Evolutionary conservation across 2,329 filamentous ascomycete species (phyloP), one percentile per base, ranked within the genome.

Genomic region (Elsinoe arachidis): DNA sequence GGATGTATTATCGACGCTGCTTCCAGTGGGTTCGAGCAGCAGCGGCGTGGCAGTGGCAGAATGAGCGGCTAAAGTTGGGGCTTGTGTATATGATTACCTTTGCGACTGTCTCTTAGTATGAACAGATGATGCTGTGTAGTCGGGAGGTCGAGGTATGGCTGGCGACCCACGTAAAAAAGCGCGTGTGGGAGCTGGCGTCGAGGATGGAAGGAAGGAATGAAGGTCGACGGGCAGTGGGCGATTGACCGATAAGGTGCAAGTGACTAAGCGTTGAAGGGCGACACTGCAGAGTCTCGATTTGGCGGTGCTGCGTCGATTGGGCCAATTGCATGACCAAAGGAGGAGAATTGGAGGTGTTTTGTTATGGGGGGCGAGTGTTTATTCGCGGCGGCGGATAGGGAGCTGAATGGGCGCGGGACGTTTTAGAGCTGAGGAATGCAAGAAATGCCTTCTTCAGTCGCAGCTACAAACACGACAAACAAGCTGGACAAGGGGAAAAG

Each of bases 181-280:
- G 49, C 49, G 49, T 53, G 49, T 53, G 49, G 49, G 49, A 17
- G 33, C 26, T 15, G 49, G 49, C 49, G 49, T 53, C 49, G 33
- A 38, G 21, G 35, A 38, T 26, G 49, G 49, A 39, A 53, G 49
- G 33, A 53, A 53, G 49, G 49, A 53, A 53, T 53, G 49, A 53
- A 53, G 49, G 49, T 38, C 34, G 33, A 53, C n/a, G 2, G 46
- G 38, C 49, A 34, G 38, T 34, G 49, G 49, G 49, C 49, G 49
- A 53, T 53, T 19, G 49, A 39, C 49, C 49, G 49, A 53, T 39
- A 53, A 53, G 49, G 19, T 53, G 49, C 34, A 53, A 53, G 19
- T 53, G 49, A 53, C 49, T 53, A 53, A 53, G 33, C 49, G 33
- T 35, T 34, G 10, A 14, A 15, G 33, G n/a, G 21, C 46, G 34